A percentile compares a stretch with the other conserved stretches of the same genome.
Conservation (phyloP, 768 basidiomycete species). For the Trametes punicea region DNA sequence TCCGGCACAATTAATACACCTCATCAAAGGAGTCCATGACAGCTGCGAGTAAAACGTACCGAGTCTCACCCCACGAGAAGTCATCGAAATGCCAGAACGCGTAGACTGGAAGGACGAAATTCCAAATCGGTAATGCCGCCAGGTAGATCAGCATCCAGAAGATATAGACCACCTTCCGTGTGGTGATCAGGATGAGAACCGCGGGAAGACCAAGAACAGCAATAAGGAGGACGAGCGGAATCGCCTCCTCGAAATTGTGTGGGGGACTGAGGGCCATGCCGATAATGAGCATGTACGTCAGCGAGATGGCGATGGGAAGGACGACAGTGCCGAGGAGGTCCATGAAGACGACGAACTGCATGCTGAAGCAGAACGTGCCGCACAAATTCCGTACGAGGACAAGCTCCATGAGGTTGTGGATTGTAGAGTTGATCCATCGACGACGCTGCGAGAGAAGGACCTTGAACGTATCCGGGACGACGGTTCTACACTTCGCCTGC, state of each 20-base stretch:
- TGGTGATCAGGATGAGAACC: constrained; percentile 89
- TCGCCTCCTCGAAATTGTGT: constrained; percentile 82
- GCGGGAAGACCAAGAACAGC: constrained; percentile 94
- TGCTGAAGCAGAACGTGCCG: constrained; percentile 99
- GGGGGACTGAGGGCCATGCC: constrained; percentile 81
- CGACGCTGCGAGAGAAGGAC: constrained; percentile 94
- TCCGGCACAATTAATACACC: neutral
- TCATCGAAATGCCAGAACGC: constrained; percentile 99
- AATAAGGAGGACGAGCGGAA: constrained; percentile 84
- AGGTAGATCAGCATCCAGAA: constrained; percentile 99
- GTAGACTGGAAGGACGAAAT: constrained; percentile 89
- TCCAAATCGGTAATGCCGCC: constrained; percentile 91
- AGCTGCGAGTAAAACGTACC: constrained; percentile 46
- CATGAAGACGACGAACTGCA: constrained; percentile 99
- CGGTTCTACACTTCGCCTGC: constrained; percentile 90
- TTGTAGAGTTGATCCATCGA: constrained; percentile 99
- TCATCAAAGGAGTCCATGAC: constrained; percentile 2
- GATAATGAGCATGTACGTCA: constrained; percentile 88
- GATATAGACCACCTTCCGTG: constrained; percentile 91
- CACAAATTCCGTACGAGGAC: constrained; percentile 95
- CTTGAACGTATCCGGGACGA: constrained; percentile 93
- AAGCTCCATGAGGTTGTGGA: constrained; percentile 99
- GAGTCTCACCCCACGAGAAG: constrained; percentile 99
- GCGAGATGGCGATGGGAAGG: constrained; percentile 86
- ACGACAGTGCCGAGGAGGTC: constrained; percentile 90